Base-by-base conservation (phyloP, 352 stramenopile species). In the Ochromonadaceae sp. region DNA sequence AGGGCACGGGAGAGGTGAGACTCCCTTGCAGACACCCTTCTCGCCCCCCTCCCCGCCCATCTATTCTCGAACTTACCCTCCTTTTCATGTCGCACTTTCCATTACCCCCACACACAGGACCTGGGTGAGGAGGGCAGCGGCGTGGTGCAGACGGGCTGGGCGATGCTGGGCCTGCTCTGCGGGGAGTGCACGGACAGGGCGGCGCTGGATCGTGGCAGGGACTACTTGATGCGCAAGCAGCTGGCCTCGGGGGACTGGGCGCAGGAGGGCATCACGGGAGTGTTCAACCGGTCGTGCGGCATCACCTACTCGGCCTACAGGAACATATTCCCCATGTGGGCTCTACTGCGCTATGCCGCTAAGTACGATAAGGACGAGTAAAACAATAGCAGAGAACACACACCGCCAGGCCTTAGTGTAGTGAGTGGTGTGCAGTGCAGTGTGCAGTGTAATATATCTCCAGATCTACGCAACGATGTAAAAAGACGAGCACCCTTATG, bases 261-360 rank as follows among this genome's bases (percentile, higher is more conserved):
- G 28, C 86, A 95, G 59, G 82, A 95, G 75, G 78, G 80, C 25
- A 89, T 93, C 43, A 79, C 78, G 39, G 86, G 86, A 56, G 84
- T 95, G 2, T 95, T 95, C 71, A 95, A 95, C 69, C 74, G 85
- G 61, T 78, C 74, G 26, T 89, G 83, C 74, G 82, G 81, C 39
- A 95, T 95, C 67, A 92, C 86, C 14, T 95, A 95, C 72, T 89
- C 84, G 30, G 74, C 78, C 17, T 95, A 93, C 71, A 74, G 85
- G 41, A 93, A 93, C 71, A 73, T 92, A 0, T 93, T 91, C 74
- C 83, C 85, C 32, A 82, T 92, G 61, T 93, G 85, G 85, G 85
- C 85, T 15, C 68, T 93, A 38, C 83, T 79, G 44, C 74, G 78
- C 58, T 91, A 80, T 63, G 46, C 58, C 56, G 66, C 66, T 34